Percentiles rank a stretch among this genome's conserved stretches.
These are phyloP conservation scores for Mycena pura DNA, from an alignment of 768 basidiomycete species.

Conservation along the genomic window DNA sequence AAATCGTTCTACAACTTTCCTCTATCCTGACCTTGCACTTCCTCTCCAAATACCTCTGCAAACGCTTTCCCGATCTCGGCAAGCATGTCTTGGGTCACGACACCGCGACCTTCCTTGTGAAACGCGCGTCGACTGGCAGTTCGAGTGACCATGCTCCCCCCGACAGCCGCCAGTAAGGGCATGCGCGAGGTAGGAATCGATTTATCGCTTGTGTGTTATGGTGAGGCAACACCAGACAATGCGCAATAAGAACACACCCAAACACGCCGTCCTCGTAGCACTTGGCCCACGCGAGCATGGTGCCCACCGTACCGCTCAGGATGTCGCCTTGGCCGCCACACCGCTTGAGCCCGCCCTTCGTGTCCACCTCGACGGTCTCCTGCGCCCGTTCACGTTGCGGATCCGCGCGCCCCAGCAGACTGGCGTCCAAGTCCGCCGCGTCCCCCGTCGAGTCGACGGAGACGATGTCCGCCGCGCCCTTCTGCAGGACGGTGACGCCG, in stretches of 20 bases:
- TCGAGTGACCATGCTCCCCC: slow-evolving; percentile 88
- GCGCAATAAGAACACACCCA: slow-evolving; percentile 53
- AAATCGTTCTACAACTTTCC: slow-evolving; percentile 40
- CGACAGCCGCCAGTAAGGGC: slow-evolving; percentile 85
- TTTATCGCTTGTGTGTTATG: slow-evolving; percentile 49
- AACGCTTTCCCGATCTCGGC: slow-evolving; percentile 73
- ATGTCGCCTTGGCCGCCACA: slow-evolving; percentile 98
- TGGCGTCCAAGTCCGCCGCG: slow-evolving; percentile 51
- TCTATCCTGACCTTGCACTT: slow-evolving; percentile 46
- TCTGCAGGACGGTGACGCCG: slow-evolving; percentile 90
- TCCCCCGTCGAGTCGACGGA: slow-evolving; percentile 74
- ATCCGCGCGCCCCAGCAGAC: slow-evolving; percentile 50
- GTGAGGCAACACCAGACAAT: neutral
- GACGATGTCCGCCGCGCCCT: slow-evolving; percentile 84
- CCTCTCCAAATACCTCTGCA: slow-evolving; percentile 70
- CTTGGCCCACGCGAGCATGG: slow-evolving; percentile 94
- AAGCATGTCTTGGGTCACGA: slow-evolving; percentile 84
- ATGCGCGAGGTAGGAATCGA: slow-evolving; percentile 66
- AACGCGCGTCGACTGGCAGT: slow-evolving; percentile 83
- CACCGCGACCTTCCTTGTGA: slow-evolving; percentile 73
- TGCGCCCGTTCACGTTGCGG: slow-evolving; percentile 58
- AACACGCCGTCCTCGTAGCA: slow-evolving; percentile 88
- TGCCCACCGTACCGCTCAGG: slow-evolving; percentile 84
- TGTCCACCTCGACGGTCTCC: slow-evolving; percentile 70
- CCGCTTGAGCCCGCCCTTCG: slow-evolving; percentile 84